A percentile compares a stretch with the other conserved stretches of the same genome.
Evolutionary conservation across 306 rosid species (phyloP).

Genomic region (Rosa chinensis): DNA sequence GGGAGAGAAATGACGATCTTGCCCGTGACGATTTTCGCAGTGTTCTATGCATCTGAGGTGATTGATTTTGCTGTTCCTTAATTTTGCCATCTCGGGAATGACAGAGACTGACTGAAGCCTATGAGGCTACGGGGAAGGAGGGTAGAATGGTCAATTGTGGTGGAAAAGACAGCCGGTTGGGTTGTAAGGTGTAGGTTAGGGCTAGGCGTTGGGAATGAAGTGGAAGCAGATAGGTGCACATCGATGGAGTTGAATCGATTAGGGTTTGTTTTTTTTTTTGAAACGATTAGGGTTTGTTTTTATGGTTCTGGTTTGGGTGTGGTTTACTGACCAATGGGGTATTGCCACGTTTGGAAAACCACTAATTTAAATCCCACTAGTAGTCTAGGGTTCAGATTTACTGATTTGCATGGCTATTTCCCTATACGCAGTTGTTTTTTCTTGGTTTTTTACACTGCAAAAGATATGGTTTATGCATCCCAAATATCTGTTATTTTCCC

Average conservation of each 20-base stretch:
- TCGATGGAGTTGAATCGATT: constrained; percentile 43
- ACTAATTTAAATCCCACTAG: background rate
- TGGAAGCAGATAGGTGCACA: constrained; percentile 45
- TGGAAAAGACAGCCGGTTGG: constrained; percentile 64
- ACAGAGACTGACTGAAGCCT: constrained; percentile 20
- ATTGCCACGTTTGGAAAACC: background rate
- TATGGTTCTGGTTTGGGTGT: background rate
- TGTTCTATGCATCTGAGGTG: constrained; percentile 32
- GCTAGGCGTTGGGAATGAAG: constrained; percentile 95
- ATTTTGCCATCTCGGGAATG: constrained; percentile 71
- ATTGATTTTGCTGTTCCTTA: constrained; percentile 34
- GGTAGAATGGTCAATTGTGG: constrained; percentile 35
- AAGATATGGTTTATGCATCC: constrained; percentile 13
- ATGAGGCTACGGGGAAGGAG: constrained; percentile 41
- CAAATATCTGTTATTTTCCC: constrained; percentile 9
- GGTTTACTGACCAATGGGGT: background rate
- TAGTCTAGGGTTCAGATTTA: background rate
- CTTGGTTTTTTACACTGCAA: constrained; percentile 7
- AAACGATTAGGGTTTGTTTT: constrained; percentile 23
- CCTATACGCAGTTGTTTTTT: background rate
- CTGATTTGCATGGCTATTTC: constrained; percentile 12
- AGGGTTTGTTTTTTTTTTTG: background rate
- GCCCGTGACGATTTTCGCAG: constrained; percentile 24
- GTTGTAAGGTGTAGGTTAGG: constrained; percentile 68
- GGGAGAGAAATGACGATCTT: constrained; percentile 29